These are phyloP conservation scores for Diaporthe sp. DNA, from an alignment of 2,329 filamentous ascomycete species.

Conservation along the genomic window DNA sequence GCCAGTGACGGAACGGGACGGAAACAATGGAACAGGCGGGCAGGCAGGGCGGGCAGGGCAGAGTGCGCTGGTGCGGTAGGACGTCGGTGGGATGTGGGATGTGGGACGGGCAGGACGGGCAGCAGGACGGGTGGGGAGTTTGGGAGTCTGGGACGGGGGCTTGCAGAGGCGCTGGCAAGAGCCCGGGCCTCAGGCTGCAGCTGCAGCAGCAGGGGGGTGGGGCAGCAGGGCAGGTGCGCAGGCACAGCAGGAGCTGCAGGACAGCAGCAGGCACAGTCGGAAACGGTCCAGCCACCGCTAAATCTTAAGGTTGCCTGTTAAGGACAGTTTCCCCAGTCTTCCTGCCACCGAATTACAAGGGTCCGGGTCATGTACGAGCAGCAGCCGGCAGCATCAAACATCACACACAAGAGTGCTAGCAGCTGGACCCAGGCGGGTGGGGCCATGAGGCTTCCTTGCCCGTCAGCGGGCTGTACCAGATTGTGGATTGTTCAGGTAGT, in stretches of 20 bases:
- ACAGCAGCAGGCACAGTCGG: constrained; percentile 29
- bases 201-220: constrained; percentile 11
- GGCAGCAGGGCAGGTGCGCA: constrained; percentile 1
- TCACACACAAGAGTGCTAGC: neutral
- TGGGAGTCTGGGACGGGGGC: neutral
- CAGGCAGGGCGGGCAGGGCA: neutral
- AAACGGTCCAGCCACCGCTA: constrained; percentile 31
- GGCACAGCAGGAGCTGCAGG: constrained; percentile 19
- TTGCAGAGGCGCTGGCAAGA: constrained; percentile 6
- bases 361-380: constrained; percentile 20
- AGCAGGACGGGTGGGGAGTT: neutral
- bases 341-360: constrained; percentile 30
- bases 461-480: constrained; percentile 26
- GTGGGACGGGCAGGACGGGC: neutral
- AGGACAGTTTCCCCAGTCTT: constrained; percentile 28
- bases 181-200: neutral
- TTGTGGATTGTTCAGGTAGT: neutral
- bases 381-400: neutral
- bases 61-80: neutral
- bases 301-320: constrained; percentile 30
- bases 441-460: constrained; percentile 23
- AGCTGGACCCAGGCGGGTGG: constrained; percentile 17
- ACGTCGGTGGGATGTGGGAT: neutral
- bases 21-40: constrained; percentile 6
- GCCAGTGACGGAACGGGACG: constrained; percentile 14